Conservation (phyloP, 2,329 filamentous ascomycete species). For the Cladosporium phlei region DNA sequence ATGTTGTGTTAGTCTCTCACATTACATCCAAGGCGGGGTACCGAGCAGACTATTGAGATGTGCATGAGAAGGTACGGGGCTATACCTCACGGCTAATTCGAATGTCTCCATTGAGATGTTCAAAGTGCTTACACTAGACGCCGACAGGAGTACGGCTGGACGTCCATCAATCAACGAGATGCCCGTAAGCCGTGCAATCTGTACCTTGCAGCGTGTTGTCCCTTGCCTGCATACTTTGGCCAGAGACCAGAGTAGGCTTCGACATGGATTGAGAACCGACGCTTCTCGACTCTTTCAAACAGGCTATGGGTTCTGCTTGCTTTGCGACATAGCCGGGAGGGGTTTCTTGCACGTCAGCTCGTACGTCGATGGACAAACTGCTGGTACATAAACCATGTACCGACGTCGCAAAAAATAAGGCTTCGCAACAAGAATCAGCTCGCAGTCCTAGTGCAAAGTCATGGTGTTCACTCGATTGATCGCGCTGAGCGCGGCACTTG, state of each 20-base stretch:
- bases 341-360: neutral
- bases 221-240: neutral
- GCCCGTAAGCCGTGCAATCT: neutral
- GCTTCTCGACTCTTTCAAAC: neutral
- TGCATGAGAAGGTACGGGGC: constrained; percentile 4
- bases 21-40: constrained; percentile 1
- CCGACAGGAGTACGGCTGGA: neutral
- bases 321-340: neutral
- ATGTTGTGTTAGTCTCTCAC: neutral
- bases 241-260: too few species aligned
- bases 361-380: neutral
- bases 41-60: neutral
- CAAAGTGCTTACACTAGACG: neutral
- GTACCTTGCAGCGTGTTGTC: neutral
- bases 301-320: neutral
- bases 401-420: too few species aligned
- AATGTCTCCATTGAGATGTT: neutral
- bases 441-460: neutral
- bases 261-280: too few species aligned
- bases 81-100: constrained; percentile 9
- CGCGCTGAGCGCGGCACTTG: constrained; percentile 5
- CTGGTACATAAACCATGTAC: too few species aligned
- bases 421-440: too few species aligned
- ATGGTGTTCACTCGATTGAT: constrained; percentile 5
- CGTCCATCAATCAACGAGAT: neutral